Evolutionary conservation across 1,139 yeast genomes (phyloP).

Genomic region (Martiniozyma asiatica): DNA sequence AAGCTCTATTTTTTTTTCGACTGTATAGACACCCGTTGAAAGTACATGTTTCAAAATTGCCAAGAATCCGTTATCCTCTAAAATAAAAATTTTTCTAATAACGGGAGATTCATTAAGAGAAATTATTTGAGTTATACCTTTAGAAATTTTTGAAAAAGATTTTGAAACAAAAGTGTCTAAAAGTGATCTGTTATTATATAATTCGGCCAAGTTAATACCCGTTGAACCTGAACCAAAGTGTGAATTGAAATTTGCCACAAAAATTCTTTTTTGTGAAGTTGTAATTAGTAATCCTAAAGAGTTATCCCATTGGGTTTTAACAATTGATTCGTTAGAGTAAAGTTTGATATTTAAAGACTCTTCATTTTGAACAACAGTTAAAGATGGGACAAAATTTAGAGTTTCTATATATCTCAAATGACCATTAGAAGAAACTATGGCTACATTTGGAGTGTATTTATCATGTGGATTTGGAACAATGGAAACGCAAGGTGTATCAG

Average conservation of each 20-base stretch:
- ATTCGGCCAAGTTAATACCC: constrained; percentile 44
- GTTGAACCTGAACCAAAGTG: too few relatives aligned
- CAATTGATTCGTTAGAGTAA: constrained; percentile 42
- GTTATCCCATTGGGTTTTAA: constrained; percentile 49
- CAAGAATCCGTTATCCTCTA: constrained; percentile 34
- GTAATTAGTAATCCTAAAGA: constrained; percentile 67
- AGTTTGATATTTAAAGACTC: constrained; percentile 26
- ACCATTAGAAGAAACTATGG: constrained; percentile 46
- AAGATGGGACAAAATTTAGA: constrained; percentile 24
- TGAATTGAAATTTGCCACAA: constrained; percentile 50
- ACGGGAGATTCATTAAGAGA: constrained; percentile 35
- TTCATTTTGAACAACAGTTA: constrained; percentile 29
- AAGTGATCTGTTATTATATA: constrained; percentile 24
- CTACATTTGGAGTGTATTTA: constrained; percentile 51
- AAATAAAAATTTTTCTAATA: constrained; percentile 28
- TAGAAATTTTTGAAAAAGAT: constrained; percentile 21
- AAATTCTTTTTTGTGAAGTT: constrained; percentile 59
- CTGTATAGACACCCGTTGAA: constrained; percentile 8
- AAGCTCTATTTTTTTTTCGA: constrained; percentile 4
- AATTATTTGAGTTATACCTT: too few relatives aligned
- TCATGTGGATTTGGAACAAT: constrained; percentile 51
- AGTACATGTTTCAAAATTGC: constrained; percentile 21
- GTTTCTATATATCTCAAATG: constrained; percentile 51
- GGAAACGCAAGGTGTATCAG: constrained; percentile 41
- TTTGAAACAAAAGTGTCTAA: constrained; percentile 17